Conservation (phyloP, 352 stramenopile species). For the Phytophthora pinifolia region DNA sequence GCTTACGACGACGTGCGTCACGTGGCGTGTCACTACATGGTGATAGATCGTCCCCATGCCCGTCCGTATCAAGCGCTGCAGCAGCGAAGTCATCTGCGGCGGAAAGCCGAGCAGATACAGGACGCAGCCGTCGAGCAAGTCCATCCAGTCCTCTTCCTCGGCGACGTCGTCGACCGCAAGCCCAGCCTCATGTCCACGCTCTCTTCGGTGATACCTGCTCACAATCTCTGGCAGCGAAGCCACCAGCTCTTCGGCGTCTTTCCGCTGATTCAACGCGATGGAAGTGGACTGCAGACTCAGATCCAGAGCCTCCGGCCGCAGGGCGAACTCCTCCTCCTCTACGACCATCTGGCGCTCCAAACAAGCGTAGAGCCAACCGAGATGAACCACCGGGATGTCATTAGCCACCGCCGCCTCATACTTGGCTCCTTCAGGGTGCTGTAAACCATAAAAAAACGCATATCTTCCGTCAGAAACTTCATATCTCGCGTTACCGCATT, state of each 20-base stretch:
- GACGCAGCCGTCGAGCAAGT: slow-evolving; percentile 70
- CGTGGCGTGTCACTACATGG: slow-evolving; percentile 48
- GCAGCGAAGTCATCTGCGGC: slow-evolving; percentile 30
- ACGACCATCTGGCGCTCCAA: slow-evolving; percentile 46
- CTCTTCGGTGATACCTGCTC: slow-evolving; percentile 19
- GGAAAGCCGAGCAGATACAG: slow-evolving; percentile 62
- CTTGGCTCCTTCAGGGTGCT: slow-evolving; percentile 54
- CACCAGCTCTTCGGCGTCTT: slow-evolving; percentile 40
- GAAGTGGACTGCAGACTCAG: slow-evolving; percentile 24
- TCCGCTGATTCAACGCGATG: slow-evolving; percentile 40
- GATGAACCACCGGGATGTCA: slow-evolving; percentile 64
- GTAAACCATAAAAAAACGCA: not conserved
- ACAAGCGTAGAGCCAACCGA: slow-evolving; percentile 75
- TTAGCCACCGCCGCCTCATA: slow-evolving; percentile 61
- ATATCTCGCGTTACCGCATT: slow-evolving; percentile 5
- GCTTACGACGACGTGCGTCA: slow-evolving; percentile 73
- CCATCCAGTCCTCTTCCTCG: slow-evolving; percentile 39
- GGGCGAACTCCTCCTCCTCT: slow-evolving; percentile 48
- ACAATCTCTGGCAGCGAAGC: slow-evolving; percentile 32
- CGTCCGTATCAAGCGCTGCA: slow-evolving; percentile 60
- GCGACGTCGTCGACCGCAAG: not conserved
- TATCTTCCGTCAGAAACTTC: not conserved
- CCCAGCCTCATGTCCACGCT: not conserved
- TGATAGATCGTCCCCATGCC: slow-evolving; percentile 76
- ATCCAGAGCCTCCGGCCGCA: slow-evolving; percentile 30